Evolutionary conservation across 2,329 filamentous ascomycete genomes (phyloP).

Genomic region (Clarireedia sp.): DNA sequence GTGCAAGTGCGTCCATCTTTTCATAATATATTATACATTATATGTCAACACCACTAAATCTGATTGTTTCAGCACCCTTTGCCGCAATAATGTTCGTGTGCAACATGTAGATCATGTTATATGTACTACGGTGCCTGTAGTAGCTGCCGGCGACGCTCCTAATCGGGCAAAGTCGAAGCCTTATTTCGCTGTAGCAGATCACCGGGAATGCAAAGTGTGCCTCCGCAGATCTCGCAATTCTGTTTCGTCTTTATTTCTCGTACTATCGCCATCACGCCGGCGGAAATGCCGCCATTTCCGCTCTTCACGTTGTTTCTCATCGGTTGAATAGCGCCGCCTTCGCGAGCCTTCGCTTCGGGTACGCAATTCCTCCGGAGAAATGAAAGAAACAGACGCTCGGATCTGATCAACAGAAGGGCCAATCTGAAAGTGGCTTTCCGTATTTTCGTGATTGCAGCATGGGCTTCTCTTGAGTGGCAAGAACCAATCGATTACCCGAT

Average conservation of each 20-base stretch:
- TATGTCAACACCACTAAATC: too few relatives aligned
- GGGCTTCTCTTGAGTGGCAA: constrained; percentile 70
- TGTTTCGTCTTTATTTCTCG: constrained; percentile 6
- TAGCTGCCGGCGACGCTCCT: too few relatives aligned
- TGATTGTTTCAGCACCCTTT: too few relatives aligned
- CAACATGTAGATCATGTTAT: too few relatives aligned
- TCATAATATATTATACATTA: too few relatives aligned
- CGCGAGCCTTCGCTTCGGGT: not conserved
- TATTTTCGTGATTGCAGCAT: constrained; percentile 58
- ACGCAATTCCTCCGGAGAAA: constrained; percentile 1
- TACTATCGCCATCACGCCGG: not conserved
- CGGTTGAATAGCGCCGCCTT: not conserved
- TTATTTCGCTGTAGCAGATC: not conserved
- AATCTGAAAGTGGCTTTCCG: constrained; percentile 59
- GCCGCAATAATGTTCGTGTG: too few relatives aligned
- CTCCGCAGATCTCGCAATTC: constrained; percentile 6
- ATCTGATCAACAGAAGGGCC: constrained; percentile 53
- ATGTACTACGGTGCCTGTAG: too few relatives aligned
- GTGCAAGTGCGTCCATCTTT: too few relatives aligned
- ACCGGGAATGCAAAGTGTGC: not conserved
- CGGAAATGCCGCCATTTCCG: not conserved
- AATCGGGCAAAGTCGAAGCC: too few relatives aligned
- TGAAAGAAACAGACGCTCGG: constrained; percentile 29
- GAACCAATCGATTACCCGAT: constrained; percentile 65
- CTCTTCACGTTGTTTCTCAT: not conserved